Conservation (phyloP, 192 early-diverging fungal genomes). For the Thamnidium elegans region DNA sequence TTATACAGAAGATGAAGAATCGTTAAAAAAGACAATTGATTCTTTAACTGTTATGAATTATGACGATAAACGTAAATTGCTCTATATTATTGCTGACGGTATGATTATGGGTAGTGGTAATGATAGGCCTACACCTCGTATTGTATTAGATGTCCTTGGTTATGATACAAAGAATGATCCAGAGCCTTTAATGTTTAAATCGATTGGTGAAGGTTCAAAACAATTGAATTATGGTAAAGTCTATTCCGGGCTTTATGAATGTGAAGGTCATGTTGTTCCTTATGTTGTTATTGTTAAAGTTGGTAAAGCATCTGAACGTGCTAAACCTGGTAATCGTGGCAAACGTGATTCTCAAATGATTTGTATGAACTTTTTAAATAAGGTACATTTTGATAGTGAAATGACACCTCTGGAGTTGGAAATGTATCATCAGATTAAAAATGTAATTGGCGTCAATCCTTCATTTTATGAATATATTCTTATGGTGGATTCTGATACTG, state of each 20-base stretch:
- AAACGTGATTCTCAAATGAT: conserved; percentile 99
- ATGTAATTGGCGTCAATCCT: conserved; percentile 97
- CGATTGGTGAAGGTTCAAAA: conserved; percentile 87
- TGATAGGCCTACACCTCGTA: conserved; percentile 90
- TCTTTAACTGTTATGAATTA: conserved; percentile 75
- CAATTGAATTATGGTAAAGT: conserved; percentile 96
- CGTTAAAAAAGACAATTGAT: conserved; percentile 80
- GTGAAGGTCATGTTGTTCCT: conserved; percentile 90
- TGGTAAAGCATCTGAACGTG: conserved; percentile 81
- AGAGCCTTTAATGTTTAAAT: conserved; percentile 81
- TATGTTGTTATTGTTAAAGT: conserved; percentile 95
- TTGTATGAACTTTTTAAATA: conserved; percentile 96
- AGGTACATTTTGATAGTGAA: conserved; percentile 89
- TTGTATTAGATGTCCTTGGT: conserved; percentile 89
- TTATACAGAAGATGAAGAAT: conserved; percentile 92
- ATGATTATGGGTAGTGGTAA: conserved; percentile 97
- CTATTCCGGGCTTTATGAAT: conserved; percentile 94
- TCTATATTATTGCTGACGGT: conserved; percentile 90
- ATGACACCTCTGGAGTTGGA: conserved; percentile 98
- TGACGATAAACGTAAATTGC: conserved; percentile 86
- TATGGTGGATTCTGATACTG: conserved; percentile 98
- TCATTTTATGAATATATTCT: conserved; percentile 94
- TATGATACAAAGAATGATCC: conserved; percentile 78
- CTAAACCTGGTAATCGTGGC: conserved; percentile 90
- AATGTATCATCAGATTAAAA: conserved; percentile 98